A percentile compares a stretch with the other conserved stretches of the same genome.
Evolutionary conservation across 768 basidiomycete genomes (phyloP).

Genomic region (Ramaria rubella): DNA sequence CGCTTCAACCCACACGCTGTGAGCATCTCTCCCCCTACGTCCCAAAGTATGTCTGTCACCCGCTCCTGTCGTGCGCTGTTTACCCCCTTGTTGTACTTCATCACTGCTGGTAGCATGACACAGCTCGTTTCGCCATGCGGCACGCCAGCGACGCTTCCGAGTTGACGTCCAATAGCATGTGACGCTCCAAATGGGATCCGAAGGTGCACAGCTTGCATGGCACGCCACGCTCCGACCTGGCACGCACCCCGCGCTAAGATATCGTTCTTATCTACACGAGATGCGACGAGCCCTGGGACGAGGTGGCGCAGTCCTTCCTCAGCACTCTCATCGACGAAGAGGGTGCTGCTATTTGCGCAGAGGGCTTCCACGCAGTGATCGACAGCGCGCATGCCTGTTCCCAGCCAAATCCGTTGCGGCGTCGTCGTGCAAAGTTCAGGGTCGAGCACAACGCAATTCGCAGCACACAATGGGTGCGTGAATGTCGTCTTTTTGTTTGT

Average conservation of each 20-base stretch:
- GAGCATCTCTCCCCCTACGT: background rate
- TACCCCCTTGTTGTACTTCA: conserved; percentile 7
- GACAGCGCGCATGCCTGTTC: conserved; percentile 8
- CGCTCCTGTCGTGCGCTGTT: background rate
- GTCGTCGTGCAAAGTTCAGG: conserved; percentile 1
- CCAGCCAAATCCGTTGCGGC: conserved; percentile 5
- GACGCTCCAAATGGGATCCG: conserved; percentile 1
- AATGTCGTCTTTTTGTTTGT: background rate
- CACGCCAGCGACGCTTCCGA: background rate
- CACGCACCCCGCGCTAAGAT: background rate
- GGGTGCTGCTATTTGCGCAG: background rate
- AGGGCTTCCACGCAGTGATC: conserved; percentile 8
- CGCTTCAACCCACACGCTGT: background rate
- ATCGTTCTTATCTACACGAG: background rate
- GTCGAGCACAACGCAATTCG: conserved; percentile 4
- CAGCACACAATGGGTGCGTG: background rate
- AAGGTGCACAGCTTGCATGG: background rate
- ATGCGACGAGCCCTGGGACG: background rate
- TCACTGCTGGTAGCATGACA: conserved; percentile 2
- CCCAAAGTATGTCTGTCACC: background rate
- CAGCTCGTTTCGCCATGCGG: conserved; percentile 5
- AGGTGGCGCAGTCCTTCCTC: conserved; percentile 3
- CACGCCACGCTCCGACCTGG: conserved; percentile 5
- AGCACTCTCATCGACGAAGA: background rate
- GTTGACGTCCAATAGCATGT: conserved; percentile 5